A percentile compares a stretch with the other conserved stretches of the same genome.
Evolutionary conservation across 768 basidiomycete species (phyloP).

Genomic region (Termitomyces sp.): DNA sequence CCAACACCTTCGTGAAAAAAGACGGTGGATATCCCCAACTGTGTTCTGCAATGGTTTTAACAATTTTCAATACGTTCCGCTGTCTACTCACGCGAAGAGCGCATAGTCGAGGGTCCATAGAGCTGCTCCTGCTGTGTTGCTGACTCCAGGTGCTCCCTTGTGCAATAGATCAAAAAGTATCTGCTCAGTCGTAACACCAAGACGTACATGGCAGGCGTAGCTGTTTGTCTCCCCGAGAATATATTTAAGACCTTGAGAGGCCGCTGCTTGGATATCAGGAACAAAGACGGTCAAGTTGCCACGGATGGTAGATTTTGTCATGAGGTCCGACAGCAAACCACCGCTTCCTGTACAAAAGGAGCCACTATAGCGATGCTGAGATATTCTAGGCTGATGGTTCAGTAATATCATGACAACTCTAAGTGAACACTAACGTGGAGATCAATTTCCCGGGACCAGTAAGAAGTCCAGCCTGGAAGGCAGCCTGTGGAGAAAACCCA

Average conservation of each 20-base stretch:
- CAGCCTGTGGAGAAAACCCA: constrained; percentile 60
- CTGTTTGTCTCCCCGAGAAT: constrained; percentile 64
- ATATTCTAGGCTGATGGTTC: constrained; percentile 34
- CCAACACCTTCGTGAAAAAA: constrained; percentile 70
- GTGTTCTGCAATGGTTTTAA: constrained; percentile 6
- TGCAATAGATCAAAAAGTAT: background rate
- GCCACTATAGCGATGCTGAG: constrained; percentile 57
- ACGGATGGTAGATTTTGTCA: constrained; percentile 57
- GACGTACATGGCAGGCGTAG: constrained; percentile 38
- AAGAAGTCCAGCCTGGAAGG: constrained; percentile 50
- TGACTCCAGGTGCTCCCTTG: constrained; percentile 39
- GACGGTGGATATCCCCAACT: constrained; percentile 45
- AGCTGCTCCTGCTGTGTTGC: constrained; percentile 53
- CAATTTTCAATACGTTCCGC: background rate
- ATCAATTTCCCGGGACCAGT: constrained; percentile 44
- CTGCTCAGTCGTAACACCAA: background rate
- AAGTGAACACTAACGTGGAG: constrained; percentile 37
- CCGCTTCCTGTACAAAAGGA: constrained; percentile 55
- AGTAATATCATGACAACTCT: background rate
- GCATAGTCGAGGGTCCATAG: constrained; percentile 58
- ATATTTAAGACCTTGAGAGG: constrained; percentile 44
- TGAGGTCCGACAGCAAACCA: constrained; percentile 56
- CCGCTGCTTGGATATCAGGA: constrained; percentile 51
- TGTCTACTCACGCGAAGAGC: constrained; percentile 33
- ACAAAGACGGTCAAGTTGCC: constrained; percentile 50